Conservation (phyloP, 2,329 filamentous ascomycete species). For the Oidium heveae region DNA sequence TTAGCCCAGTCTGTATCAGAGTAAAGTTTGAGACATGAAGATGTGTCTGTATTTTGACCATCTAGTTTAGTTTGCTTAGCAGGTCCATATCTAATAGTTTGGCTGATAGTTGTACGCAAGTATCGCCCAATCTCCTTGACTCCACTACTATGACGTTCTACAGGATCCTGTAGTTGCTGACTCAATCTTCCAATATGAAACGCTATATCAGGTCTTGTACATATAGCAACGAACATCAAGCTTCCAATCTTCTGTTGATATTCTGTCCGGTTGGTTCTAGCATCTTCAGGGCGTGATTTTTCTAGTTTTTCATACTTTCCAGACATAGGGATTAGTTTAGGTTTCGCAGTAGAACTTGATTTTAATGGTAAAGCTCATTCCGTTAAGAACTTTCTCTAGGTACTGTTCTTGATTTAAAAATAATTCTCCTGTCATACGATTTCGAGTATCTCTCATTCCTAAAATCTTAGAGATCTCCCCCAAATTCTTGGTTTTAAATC, state of each 20-base stretch:
- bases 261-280: neutral
- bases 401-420: neutral
- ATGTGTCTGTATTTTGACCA: too few species aligned
- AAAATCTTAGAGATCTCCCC: neutral
- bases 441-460: neutral
- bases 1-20: neutral
- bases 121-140: neutral
- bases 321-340: too few species aligned
- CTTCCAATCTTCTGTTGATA: neutral
- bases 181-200: neutral
- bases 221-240: neutral
- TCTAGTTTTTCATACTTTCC: neutral
- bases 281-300: neutral
- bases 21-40: neutral
- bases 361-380: too few species aligned
- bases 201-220: neutral
- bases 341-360: too few species aligned
- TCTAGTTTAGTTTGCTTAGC: too few species aligned
- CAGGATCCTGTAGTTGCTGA: neutral
- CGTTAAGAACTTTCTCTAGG: too few species aligned
- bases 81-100: neutral
- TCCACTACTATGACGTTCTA: neutral
- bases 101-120: neutral
- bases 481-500: neutral
- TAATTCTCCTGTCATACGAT: neutral